Evolutionary conservation across 2,329 filamentous ascomycete genomes (phyloP).

Genomic region (Nectriaceae sp.): DNA sequence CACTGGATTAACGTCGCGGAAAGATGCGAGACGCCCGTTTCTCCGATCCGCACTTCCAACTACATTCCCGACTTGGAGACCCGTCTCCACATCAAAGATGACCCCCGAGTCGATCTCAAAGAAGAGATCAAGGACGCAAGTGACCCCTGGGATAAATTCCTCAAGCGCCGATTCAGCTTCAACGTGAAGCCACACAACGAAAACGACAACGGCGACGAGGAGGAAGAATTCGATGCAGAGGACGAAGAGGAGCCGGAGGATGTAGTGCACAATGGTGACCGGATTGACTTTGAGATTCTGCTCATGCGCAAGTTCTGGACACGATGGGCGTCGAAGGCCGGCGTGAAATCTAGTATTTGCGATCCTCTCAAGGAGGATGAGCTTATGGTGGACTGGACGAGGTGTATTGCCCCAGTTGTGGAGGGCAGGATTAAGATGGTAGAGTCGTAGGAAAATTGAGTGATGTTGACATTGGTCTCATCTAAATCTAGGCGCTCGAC

Average conservation of each 20-base stretch:
- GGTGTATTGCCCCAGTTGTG: constrained; percentile 73
- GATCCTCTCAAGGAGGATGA: constrained; percentile 61
- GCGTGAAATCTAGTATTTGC: constrained; percentile 55
- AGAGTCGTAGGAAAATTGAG: too few relatives aligned
- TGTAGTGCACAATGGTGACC: constrained; percentile 35
- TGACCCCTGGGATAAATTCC: constrained; percentile 40
- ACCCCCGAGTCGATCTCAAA: constrained; percentile 20
- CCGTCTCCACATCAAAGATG: constrained; percentile 19
- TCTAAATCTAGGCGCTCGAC: too few relatives aligned
- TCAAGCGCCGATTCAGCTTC: constrained; percentile 37
- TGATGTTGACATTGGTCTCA: too few relatives aligned
- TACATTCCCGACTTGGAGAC: constrained; percentile 20
- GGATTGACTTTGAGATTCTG: constrained; percentile 57
- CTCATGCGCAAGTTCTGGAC: constrained; percentile 69
- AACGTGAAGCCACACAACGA: constrained; percentile 35
- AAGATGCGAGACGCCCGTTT: constrained; percentile 55
- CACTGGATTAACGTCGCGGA: constrained; percentile 70
- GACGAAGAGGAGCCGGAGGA: constrained; percentile 21
- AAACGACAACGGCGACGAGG: constrained; percentile 47
- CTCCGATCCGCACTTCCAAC: constrained; percentile 29
- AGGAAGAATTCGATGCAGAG: constrained; percentile 22
- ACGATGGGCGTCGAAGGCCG: constrained; percentile 73
- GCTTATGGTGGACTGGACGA: constrained; percentile 73
- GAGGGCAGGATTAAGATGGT: constrained; percentile 72
- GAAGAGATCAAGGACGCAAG: constrained; percentile 22